A percentile compares a stretch with the other conserved stretches of the same genome.
These are phyloP conservation scores for Pleoardoris graminearum DNA, from an alignment of 2,329 filamentous ascomycete species.

Conservation along the genomic window DNA sequence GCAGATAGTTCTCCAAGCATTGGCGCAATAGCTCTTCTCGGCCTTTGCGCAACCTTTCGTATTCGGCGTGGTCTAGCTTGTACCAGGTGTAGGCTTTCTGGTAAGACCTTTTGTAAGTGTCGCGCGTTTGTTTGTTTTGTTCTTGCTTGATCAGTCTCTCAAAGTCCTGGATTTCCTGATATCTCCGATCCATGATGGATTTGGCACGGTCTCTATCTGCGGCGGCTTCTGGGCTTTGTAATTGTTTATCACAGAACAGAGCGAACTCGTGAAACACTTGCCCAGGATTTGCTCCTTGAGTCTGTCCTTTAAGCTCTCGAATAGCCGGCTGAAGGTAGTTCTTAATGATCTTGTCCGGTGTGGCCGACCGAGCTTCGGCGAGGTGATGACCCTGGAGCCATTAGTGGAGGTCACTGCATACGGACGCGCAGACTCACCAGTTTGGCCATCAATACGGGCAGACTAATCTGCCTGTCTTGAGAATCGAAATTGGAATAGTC, in stretches of 20 bases:
- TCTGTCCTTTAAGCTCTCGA: conserved; percentile 72
- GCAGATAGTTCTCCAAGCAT: conserved; percentile 90
- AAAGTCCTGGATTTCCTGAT: conserved; percentile 76
- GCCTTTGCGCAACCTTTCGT: conserved; percentile 74
- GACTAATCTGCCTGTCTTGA: conserved; percentile 32
- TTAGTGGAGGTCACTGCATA: conserved; percentile 15
- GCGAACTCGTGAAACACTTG: conserved; percentile 95
- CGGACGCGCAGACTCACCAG: conserved; percentile 55
- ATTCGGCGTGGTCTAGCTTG: conserved; percentile 85
- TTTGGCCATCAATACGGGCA: conserved; percentile 77
- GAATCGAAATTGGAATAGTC: conserved; percentile 37
- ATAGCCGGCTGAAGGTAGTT: conserved; percentile 85
- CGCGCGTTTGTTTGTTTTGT: conserved; percentile 52
- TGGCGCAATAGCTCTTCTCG: conserved; percentile 83
- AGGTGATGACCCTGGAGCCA: conserved; percentile 71
- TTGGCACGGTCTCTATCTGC: conserved; percentile 83
- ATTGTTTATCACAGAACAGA: conserved; percentile 89
- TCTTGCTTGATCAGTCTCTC: conserved; percentile 60
- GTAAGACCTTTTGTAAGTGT: conserved; percentile 60
- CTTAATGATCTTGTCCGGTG: conserved; percentile 85
- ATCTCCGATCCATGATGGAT: conserved; percentile 77
- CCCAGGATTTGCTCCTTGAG: conserved; percentile 73
- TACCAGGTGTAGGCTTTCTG: conserved; percentile 84
- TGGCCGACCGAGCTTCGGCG: conserved; percentile 86
- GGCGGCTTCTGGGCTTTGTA: conserved; percentile 81